phyloP scores from a whole-genome alignment of 1,284 basidiomycete genomes.

The Leccinum insolens region DNA sequence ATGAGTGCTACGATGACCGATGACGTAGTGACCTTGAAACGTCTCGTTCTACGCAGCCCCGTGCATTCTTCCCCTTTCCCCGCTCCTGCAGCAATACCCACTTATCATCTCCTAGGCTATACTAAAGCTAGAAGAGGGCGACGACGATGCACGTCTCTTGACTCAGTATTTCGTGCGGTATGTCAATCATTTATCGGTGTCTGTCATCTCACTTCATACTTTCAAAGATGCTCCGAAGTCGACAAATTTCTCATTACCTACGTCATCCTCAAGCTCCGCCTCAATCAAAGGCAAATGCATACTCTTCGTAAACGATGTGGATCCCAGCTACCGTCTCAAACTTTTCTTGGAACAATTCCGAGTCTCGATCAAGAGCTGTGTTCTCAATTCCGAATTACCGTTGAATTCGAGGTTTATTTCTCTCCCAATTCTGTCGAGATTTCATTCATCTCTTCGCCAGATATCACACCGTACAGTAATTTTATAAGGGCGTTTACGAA shows the following conservation, averaged over 20 bases:
- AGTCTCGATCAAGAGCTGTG: constrained; percentile 88
- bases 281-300: constrained; percentile 96
- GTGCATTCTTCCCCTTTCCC: constrained; percentile 47
- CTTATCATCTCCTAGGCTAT: constrained; percentile 61
- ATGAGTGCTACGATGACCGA: constrained; percentile 99
- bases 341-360: constrained; percentile 95
- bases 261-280: constrained; percentile 92
- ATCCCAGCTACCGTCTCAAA: constrained; percentile 92
- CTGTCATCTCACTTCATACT: constrained; percentile 3
- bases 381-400: constrained; percentile 95
- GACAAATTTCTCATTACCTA: constrained; percentile 97
- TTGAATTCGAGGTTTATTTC: constrained; percentile 77
- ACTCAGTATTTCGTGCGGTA: constrained; percentile 86
- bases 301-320: constrained; percentile 96
- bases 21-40: constrained; percentile 91
- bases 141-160: constrained; percentile 79
- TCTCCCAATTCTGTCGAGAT: not conserved
- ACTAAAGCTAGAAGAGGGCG: constrained; percentile 82
- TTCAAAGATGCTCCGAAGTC: constrained; percentile 78
- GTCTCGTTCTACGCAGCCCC: constrained; percentile 85
- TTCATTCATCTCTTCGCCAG: constrained; percentile 40
- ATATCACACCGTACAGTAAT: constrained; percentile 98
- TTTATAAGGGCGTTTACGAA: constrained; percentile 98
- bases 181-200: constrained; percentile 13
- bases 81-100: not conserved